Evolutionary conservation across 2,329 filamentous ascomycete species (phyloP), one percentile per base, ranked within the genome.

Genomic region (Penicillium sp.): DNA sequence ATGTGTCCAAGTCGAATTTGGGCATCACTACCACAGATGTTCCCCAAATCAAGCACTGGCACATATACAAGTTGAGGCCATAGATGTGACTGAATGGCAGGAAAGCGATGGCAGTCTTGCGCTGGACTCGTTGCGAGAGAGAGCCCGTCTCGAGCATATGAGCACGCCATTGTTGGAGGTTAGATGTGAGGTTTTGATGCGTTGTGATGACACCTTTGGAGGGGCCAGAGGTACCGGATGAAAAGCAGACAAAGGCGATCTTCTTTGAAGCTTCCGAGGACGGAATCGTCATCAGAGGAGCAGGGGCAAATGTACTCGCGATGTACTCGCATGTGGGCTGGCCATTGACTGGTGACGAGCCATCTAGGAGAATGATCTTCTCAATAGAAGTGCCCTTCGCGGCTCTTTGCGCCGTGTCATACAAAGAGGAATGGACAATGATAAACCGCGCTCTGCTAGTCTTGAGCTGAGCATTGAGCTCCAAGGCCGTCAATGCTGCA

Each of bases 81-180:
- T 68, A 69, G 51, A 69, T 69, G 35, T 69, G 67, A 10, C 67
- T 69, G 61, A 69, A 65, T 1, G 67, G 67, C 4, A 69, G 54
- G 54, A 69, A 69, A 22, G 64, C 66, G 19, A 69, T 58, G 17
- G 64, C 61, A 8, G 64, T 60, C n/a, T 58, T 47, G 26, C 62
- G 60, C 38, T 58, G 33, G 28, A 61, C 37, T 9, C 54, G 61
- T 35, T 65, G 64, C 13, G 58, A 51, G 4, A 54, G 47, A 9
- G 51, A 13, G 4, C 67, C 67, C 1, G 57, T 53, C 0, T 66
- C 62, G 19, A 64, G 33, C 56, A 63, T 56, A 6, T 65, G 49
- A 12, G 58, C 35, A 10, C 54, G 62, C 64, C 64, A 69, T 65
- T 69, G 67, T 44, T 69, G 67, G 13, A 67, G 24, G 47, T 69